These are phyloP conservation scores for Inonotus obliquus DNA, from an alignment of 1,284 basidiomycete species.

Conservation along the genomic window DNA sequence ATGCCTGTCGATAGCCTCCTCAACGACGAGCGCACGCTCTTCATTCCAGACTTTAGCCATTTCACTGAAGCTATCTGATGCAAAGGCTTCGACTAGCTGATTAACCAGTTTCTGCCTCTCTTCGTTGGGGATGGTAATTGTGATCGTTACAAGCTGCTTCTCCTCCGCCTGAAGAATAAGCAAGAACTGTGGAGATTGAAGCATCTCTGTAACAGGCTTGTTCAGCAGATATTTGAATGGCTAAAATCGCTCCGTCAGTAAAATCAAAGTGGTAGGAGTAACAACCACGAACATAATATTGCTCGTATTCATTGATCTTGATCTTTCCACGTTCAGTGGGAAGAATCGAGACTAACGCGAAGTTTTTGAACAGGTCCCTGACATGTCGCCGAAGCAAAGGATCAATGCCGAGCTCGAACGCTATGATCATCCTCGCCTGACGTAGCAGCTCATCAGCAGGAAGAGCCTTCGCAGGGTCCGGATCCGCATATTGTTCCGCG, in stretches of 20 bases:
- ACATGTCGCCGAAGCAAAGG: slow-evolving; percentile 83
- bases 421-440: slow-evolving; percentile 80
- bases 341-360: slow-evolving; percentile 77
- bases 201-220: slow-evolving; percentile 76
- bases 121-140: slow-evolving; percentile 65
- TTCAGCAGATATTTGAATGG: slow-evolving; percentile 92
- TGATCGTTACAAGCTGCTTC: slow-evolving; percentile 80
- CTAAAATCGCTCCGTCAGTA: slow-evolving; percentile 38
- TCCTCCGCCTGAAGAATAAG: slow-evolving; percentile 90
- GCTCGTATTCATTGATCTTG: slow-evolving; percentile 89
- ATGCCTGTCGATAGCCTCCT: slow-evolving; percentile 75
- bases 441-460: slow-evolving; percentile 61
- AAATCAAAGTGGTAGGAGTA: not conserved
- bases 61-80: slow-evolving; percentile 83
- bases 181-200: slow-evolving; percentile 73
- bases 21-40: slow-evolving; percentile 75
- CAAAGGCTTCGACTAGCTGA: slow-evolving; percentile 76
- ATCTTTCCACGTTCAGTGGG: slow-evolving; percentile 90
- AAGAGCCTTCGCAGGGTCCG: slow-evolving; percentile 52
- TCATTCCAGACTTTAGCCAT: slow-evolving; percentile 91
- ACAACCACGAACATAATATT: slow-evolving; percentile 70
- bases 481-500: slow-evolving; percentile 75
- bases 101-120: slow-evolving; percentile 64
- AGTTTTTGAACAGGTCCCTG: slow-evolving; percentile 71
- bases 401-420: slow-evolving; percentile 91